Evolutionary conservation across 306 rosid genomes (phyloP).

Genomic region (Benincasa hispida): DNA sequence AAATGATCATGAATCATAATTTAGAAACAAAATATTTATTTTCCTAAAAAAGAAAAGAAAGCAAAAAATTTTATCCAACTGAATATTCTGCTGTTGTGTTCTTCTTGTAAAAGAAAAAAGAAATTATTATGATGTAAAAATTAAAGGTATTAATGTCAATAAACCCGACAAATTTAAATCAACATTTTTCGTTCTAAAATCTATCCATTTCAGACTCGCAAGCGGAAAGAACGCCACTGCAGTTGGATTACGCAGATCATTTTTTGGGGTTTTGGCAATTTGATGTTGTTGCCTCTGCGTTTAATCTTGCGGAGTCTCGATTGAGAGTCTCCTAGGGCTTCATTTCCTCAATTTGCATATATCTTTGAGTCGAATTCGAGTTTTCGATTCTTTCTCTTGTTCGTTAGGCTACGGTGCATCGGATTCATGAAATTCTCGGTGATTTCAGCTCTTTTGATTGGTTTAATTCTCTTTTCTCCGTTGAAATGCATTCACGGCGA

Average conservation of each 20-base stretch:
- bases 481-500: conserved; percentile 25
- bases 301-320: not conserved
- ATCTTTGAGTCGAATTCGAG: not conserved
- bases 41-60: too few relatives aligned
- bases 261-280: not conserved
- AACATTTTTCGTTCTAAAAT: not conserved
- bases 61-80: too few relatives aligned
- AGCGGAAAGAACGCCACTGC: not conserved
- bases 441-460: conserved; percentile 25
- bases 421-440: conserved; percentile 47
- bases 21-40: too few relatives aligned
- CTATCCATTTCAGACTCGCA: not conserved
- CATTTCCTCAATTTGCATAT: not conserved
- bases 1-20: too few relatives aligned
- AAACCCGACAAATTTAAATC: not conserved
- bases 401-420: not conserved
- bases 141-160: not conserved
- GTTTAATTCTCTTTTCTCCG: conserved; percentile 24
- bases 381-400: not conserved
- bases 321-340: not conserved
- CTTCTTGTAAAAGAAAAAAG: too few relatives aligned
- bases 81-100: too few relatives aligned
- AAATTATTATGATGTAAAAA: not conserved
- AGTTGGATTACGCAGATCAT: not conserved
- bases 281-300: not conserved